Base-by-base conservation (phyloP, 306 rosid species). In the Hylodesmum podocarpum region DNA sequence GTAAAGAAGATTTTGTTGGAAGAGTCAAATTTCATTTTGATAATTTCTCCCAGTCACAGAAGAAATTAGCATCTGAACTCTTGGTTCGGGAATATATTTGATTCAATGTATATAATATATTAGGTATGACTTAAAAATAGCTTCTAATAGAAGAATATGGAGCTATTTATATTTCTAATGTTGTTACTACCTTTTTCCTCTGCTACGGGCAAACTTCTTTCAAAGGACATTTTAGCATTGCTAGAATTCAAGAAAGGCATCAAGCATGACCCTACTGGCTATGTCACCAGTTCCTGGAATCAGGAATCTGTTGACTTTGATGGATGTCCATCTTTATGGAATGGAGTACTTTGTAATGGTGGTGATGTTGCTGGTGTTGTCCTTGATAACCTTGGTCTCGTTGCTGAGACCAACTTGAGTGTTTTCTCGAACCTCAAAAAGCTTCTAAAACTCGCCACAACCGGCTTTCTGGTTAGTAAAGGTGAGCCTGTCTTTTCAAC, bases 261-360 rank as follows among this genome's bases (percentile, higher is more conserved):
- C 78, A 89, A 91, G 87, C 92, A 88, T 81, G 97, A 91, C 70
- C 97, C 97, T n/a, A 86, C 90, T 12, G 90, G 92, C 29, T 87
- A 77, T 86, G 90, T 91, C 41, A 83, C 89, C 25, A 83, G 53
- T 79, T 91, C 97, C n/a, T 91, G 97, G 97, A 91, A 89, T 70
- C 92, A 91, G 34, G 92, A 89, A 70, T 91, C 94, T 25, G 88
- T 86, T 59, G 92, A 91, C 77, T 87, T 84, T 34, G 40, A 89
- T 83, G 97, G 94, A 58, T 91, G 97, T 28, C 94, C 97, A 27
- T 77, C 92, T 84, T 89, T 94, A 21, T 91, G 97, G 97, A 87
- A 87, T 75, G 97, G 97, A 39, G 82, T 91, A 44, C 76, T 88
- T 10, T 91, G 97, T 75, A 91, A 87, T 59, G 90, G 89, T 50